Base-by-base conservation (phyloP, 768 basidiomycete species). In the Termitomyces sp. region DNA sequence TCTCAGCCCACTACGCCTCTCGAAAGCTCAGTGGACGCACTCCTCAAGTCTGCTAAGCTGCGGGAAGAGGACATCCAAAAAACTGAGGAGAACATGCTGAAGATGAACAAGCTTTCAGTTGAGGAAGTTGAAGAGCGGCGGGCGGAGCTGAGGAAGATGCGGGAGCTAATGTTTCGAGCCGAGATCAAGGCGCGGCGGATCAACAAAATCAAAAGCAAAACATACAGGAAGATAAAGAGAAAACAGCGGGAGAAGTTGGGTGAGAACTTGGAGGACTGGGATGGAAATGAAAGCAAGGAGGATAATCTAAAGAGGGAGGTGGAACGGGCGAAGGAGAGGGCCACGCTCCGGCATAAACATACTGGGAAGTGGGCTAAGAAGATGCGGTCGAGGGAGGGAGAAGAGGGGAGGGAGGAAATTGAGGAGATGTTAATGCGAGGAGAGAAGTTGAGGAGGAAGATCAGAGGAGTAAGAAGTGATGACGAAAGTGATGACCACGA, bases 181-280 rank as follows among this genome's bases (percentile, higher is more conserved):
- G 96, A 98, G 63, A 76, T 83, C 35, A 94, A 96, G 68, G 91
- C 94, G 17, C 89, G 89, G 66, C 84, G 95, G 17, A 78, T 96
- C 17, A 83, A 88, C 21, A 98, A 95, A 74, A 99, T 99, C 73
- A 98, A 98, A 76, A 92, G 89, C 69, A 96, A 94, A 73, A 84
- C 91, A 2, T 98, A 94, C 68, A 79, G 94, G 28, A 87, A 88
- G 61, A 77, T 98, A 46, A 86, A 85, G 65, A 81, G 91, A 68
- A 94, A 89, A 67, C 83, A 88, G 65, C 80, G 80, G 45, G 89
- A 86, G 56, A 84, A 83, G 59, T 71, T 86, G 16, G 68, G 71
- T 43, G 72, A 75, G 59, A 79, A 80, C 56, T 76, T 77, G 35
- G 71, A 76, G 17, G 80, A 73, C 39, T 77, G 74, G 0, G 79